A percentile compares a stretch with the other conserved stretches of the same genome.
phyloP scores from a whole-genome alignment of 2,329 filamentous ascomycete genomes.

The Fusarium poae region DNA sequence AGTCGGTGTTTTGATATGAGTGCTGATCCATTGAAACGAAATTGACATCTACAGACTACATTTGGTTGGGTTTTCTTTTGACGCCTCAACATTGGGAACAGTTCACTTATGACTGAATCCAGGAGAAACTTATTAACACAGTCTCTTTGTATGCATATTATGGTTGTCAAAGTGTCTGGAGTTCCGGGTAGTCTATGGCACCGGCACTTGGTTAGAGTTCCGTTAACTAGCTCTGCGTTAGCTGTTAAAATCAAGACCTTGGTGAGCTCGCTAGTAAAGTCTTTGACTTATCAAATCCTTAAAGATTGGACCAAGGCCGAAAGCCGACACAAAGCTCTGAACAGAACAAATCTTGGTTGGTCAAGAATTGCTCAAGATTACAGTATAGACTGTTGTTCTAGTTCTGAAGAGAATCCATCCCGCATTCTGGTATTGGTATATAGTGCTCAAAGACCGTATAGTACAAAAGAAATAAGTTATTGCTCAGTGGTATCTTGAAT shows the following conservation, averaged over 20 bases:
- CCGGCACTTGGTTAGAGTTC: neutral
- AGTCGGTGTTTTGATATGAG: neutral
- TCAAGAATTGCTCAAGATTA: neutral
- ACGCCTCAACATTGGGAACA: neutral
- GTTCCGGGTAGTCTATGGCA: neutral
- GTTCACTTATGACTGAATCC: too few species aligned
- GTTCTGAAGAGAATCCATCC: too few species aligned
- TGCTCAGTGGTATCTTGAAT: constrained; percentile 22
- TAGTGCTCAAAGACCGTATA: neutral
- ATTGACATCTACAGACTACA: neutral
- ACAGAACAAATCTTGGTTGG: neutral
- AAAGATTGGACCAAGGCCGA: neutral
- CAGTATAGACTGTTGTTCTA: neutral
- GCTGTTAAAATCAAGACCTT: constrained; percentile 2
- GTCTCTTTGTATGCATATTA: neutral
- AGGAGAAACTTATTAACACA: neutral
- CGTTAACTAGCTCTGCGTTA: constrained; percentile 1
- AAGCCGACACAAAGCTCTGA: neutral
- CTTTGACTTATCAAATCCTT: neutral
- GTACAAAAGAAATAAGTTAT: constrained; percentile 10
- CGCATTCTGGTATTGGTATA: neutral
- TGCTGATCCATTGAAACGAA: neutral
- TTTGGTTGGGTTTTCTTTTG: neutral
- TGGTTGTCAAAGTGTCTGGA: neutral
- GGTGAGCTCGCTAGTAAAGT: neutral